A percentile compares a stretch with the other conserved stretches of the same genome.
Evolutionary conservation across 305 asterid species (phyloP).

Genomic region (Fraxinus floribunda): DNA sequence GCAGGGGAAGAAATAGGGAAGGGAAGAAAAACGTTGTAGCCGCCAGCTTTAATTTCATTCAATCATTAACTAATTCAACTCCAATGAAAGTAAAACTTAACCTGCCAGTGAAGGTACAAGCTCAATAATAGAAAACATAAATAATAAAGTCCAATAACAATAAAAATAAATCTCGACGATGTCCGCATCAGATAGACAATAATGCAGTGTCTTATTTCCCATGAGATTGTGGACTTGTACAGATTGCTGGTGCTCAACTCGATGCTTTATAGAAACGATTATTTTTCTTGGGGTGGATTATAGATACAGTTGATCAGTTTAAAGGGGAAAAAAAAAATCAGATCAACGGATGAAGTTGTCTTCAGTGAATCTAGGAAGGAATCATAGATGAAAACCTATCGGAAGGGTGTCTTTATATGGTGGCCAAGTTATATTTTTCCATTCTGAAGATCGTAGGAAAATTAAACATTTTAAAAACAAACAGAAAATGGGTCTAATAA

Average conservation of each 20-base stretch:
- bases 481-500: not conserved
- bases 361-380: not conserved
- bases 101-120: too few species aligned
- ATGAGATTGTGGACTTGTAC: not conserved
- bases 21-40: too few species aligned
- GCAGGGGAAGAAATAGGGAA: too few species aligned
- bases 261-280: not conserved
- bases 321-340: not conserved
- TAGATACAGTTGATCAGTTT: not conserved
- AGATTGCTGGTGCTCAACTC: not conserved
- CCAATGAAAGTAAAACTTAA: too few species aligned
- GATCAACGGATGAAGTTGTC: not conserved
- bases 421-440: not conserved
- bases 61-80: too few species aligned
- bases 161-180: too few species aligned
- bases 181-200: not conserved
- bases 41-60: too few species aligned
- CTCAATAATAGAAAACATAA: too few species aligned
- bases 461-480: constrained; percentile 2
- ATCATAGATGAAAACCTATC: not conserved
- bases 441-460: not conserved
- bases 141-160: too few species aligned
- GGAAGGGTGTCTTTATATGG: not conserved
- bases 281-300: not conserved
- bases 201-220: not conserved